Percentiles rank a stretch among this genome's conserved stretches.
Conservation (phyloP, 164 flowering plant genomes). For the Piper betle region DNA sequence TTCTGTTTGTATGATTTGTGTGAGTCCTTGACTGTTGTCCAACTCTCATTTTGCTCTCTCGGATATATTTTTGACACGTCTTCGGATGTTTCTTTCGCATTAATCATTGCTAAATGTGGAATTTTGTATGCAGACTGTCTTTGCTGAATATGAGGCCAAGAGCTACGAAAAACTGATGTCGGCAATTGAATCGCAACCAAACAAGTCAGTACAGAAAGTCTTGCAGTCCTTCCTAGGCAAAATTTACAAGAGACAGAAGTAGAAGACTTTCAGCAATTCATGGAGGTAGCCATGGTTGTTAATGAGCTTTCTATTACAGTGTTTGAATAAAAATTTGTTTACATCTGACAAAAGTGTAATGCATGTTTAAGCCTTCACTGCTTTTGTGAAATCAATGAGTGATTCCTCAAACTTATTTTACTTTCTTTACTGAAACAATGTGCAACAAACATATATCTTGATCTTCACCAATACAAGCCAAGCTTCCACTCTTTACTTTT, state of each 20-base stretch:
- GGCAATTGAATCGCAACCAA: constrained; percentile 78
- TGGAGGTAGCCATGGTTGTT: not conserved
- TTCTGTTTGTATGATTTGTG: too few species aligned
- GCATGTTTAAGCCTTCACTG: not conserved
- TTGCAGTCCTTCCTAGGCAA: constrained; percentile 76
- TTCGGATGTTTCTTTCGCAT: not conserved
- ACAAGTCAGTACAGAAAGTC: constrained; percentile 66
- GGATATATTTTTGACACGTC: too few species aligned
- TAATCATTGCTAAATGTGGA: not conserved
- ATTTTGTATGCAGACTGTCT: constrained; percentile 35
- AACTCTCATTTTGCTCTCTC: not conserved
- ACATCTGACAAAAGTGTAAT: not conserved
- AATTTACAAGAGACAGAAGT: constrained; percentile 87
- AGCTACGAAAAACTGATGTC: constrained; percentile 42
- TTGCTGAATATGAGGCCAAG: constrained; percentile 48
- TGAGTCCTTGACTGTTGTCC: too few species aligned
- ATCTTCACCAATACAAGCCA: too few species aligned
- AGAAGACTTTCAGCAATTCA: not conserved
- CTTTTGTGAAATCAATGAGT: not conserved
- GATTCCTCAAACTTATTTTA: not conserved
- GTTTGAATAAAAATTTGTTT: not conserved
- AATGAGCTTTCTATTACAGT: not conserved
- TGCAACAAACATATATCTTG: too few species aligned
- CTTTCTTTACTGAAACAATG: too few species aligned
- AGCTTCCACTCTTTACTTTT: too few species aligned